phyloP scores from a whole-genome alignment of 164 flowering plant species.

The Buxus sempervirens region DNA sequence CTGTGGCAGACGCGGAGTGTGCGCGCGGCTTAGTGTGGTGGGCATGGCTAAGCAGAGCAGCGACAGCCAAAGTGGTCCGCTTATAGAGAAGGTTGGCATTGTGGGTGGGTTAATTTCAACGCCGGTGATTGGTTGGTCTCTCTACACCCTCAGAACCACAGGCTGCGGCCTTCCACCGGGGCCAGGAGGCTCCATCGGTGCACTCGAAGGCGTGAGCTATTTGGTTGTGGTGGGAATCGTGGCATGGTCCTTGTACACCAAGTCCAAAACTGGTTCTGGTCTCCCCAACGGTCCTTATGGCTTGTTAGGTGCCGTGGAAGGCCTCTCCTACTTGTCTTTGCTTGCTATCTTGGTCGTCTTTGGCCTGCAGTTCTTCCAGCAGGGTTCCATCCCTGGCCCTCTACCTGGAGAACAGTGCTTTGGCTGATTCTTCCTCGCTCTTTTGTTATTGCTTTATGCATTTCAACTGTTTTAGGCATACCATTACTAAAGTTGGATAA shows the following conservation, averaged over 20 bases:
- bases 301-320: slow-evolving; percentile 88
- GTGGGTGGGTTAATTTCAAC: slow-evolving; percentile 66
- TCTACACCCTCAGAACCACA: slow-evolving; percentile 91
- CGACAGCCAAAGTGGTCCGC: slow-evolving; percentile 23
- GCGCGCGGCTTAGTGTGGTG: slow-evolving; percentile 18
- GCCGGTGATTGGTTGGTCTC: slow-evolving; percentile 93
- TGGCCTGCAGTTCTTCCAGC: slow-evolving; percentile 62
- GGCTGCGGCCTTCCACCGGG: slow-evolving; percentile 99
- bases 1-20: background rate
- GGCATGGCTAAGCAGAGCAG: slow-evolving; percentile 51
- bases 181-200: slow-evolving; percentile 90
- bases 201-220: slow-evolving; percentile 92
- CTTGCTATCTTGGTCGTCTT: slow-evolving; percentile 70
- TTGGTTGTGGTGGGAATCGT: slow-evolving; percentile 63
- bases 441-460: background rate
- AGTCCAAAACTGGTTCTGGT: slow-evolving; percentile 82
- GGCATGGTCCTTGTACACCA: slow-evolving; percentile 85
- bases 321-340: slow-evolving; percentile 66
- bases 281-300: slow-evolving; percentile 87
- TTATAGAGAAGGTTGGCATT: slow-evolving; percentile 50
- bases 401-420: slow-evolving; percentile 83
- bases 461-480: no score
- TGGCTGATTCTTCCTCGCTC: slow-evolving; percentile 36
- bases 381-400: slow-evolving; percentile 89
- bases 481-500: no score